Evolutionary conservation across 1,284 basidiomycete genomes (phyloP), one percentile per base, ranked within the genome.

Genomic region (Trichosporon asahii): DNA sequence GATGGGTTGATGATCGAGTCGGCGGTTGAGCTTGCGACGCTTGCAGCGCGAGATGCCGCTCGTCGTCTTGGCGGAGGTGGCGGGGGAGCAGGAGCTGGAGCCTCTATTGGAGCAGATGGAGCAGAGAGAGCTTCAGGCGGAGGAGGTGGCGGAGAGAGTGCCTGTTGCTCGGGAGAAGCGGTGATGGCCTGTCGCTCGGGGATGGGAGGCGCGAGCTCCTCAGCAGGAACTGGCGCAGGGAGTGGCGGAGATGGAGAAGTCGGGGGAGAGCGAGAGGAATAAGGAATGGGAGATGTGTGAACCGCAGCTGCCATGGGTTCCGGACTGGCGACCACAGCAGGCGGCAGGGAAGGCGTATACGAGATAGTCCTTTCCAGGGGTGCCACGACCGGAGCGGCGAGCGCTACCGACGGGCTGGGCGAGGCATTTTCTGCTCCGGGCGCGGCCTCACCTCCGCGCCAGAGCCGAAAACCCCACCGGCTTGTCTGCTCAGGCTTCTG

Each of bases 391-490:
- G 57, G 57, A 61, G 57, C 57, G 57, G 57, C 57, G 29, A n/a
- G 29, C 57, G 57, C 57, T 31, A n/a, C 57, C 57, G 57, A 61
- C 57, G 57, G 57, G 57, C 57, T 61, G 57, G 57, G 57, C 57
- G 57, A 61, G 65, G 44, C 65, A 53, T 15, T 23, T 33, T 31
- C 49, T 27, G 27, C 35, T 65, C 68, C 37, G 46, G 21, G 14
- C 64, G 64, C 64, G 57, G 57, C 57, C 57, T 61, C 57, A 61
- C 57, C 57, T 61, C 57, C 57, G 57, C 57, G 57, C 64, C 65
- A 33, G 66, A 55, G 65, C 44, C 60, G 57, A 70, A 70, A 31
- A 64, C 66, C 66, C 66, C 66, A 15, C 69, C 69, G 25, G 63
- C 46, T 55, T 68, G 67, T 61, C n/a, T 40, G 40, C 46, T 65